Percentiles rank a stretch among this genome's conserved stretches.
Conservation (phyloP, 78 protist species). For the Dictyostelium intermedium region DNA sequence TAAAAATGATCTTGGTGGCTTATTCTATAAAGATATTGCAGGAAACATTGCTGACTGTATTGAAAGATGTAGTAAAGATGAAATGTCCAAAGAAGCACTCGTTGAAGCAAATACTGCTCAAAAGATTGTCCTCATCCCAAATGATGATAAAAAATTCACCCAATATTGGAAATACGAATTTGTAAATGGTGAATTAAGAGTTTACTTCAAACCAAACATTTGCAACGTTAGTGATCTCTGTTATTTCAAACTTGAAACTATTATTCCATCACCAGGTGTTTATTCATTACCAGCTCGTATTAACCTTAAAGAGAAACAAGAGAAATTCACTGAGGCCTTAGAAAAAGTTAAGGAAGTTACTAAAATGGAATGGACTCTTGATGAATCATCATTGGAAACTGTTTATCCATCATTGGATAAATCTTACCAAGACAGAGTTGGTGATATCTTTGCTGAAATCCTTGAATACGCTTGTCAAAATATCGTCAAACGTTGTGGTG, state of each 20-base stretch:
- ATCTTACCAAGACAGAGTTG: slow-evolving; percentile 19
- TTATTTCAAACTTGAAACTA: slow-evolving; percentile 11
- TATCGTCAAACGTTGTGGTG: slow-evolving; percentile 28
- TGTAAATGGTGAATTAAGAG: background rate
- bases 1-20: slow-evolving; percentile 12
- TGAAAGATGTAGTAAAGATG: slow-evolving; percentile 25
- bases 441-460: slow-evolving; percentile 31
- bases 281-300: slow-evolving; percentile 28
- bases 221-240: slow-evolving; percentile 14
- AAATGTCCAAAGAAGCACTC: slow-evolving; percentile 71
- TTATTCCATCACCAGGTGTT: slow-evolving; percentile 70
- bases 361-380: slow-evolving; percentile 37
- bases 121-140: slow-evolving; percentile 20
- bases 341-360: slow-evolving; percentile 48
- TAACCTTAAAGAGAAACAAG: background rate
- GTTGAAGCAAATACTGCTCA: slow-evolving; percentile 44
- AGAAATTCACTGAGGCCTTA: slow-evolving; percentile 16
- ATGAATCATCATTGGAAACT: slow-evolving; percentile 19
- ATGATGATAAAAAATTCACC: slow-evolving; percentile 55
- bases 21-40: slow-evolving; percentile 42
- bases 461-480: background rate
- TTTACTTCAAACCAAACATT: slow-evolving; percentile 1
- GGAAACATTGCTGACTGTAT: slow-evolving; percentile 5
- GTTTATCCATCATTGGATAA: slow-evolving; percentile 7
- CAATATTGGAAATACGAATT: slow-evolving; percentile 48